Conservation (phyloP, 2,329 filamentous ascomycete genomes). For the Penicillium sp. region DNA sequence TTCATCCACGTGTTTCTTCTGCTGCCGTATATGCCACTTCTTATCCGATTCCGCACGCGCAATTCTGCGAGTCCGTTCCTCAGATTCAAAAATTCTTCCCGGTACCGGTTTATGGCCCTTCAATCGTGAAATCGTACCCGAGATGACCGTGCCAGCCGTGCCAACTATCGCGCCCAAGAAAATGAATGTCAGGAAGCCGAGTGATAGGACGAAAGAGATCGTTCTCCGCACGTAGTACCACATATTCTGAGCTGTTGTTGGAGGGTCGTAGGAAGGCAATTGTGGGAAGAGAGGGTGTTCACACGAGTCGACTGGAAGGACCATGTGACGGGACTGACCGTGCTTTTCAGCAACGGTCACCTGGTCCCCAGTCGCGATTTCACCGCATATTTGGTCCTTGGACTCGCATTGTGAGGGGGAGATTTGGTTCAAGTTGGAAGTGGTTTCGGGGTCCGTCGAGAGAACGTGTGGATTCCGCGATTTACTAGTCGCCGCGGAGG, state of each 20-base stretch:
- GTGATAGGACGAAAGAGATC: slow-evolving; percentile 74
- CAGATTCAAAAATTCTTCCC: slow-evolving; percentile 70
- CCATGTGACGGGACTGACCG: slow-evolving; percentile 4
- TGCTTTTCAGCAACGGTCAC: slow-evolving; percentile 16
- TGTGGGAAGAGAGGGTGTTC: slow-evolving; percentile 71
- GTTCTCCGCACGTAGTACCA: slow-evolving; percentile 69
- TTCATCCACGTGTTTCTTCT: slow-evolving; percentile 46
- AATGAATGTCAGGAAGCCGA: slow-evolving; percentile 76
- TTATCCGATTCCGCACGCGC: slow-evolving; percentile 62
- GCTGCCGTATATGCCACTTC: slow-evolving; percentile 61
- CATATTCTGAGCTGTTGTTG: slow-evolving; percentile 66
- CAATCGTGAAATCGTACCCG: slow-evolving; percentile 56
- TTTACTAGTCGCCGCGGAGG: slow-evolving; percentile 4
- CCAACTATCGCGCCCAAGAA: slow-evolving; percentile 75
- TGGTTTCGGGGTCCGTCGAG: slow-evolving; percentile 1
- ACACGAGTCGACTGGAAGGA: slow-evolving; percentile 13
- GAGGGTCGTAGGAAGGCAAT: slow-evolving; percentile 78
- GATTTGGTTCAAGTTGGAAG: neutral
- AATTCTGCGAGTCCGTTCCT: slow-evolving; percentile 67
- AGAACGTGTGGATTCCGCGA: neutral
- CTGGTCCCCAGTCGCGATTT: neutral
- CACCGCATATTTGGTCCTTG: neutral
- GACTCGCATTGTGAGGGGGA: neutral
- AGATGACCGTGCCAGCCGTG: slow-evolving; percentile 60
- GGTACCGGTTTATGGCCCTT: slow-evolving; percentile 65